Conservation (phyloP, 805 yeast species). For the Saturnispora silvae region DNA sequence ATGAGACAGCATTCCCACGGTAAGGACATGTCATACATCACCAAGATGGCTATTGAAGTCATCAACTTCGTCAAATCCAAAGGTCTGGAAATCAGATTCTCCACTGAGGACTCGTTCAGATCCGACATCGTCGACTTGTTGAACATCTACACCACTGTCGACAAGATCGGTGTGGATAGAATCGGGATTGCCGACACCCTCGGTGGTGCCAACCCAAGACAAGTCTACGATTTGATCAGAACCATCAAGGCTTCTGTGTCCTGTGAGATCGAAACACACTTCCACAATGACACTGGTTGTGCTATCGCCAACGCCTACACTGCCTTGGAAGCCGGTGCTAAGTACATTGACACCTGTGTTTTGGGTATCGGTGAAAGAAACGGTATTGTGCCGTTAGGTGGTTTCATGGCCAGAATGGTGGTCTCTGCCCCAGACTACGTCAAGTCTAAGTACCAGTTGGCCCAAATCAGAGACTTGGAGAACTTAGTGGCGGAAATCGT, state of each 20-base stretch:
- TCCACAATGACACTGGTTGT: constrained; percentile 56
- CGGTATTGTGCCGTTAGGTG: constrained; percentile 53
- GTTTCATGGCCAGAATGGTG: constrained; percentile 54
- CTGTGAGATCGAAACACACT: constrained; percentile 52
- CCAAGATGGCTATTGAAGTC: constrained; percentile 46
- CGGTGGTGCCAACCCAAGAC: constrained; percentile 56
- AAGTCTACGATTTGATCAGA: constrained; percentile 48
- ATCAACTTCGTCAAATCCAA: constrained; percentile 51
- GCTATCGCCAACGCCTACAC: constrained; percentile 55
- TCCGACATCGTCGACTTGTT: constrained; percentile 49
- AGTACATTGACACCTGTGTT: constrained; percentile 46
- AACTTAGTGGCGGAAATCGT: constrained; percentile 50
- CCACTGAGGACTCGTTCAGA: constrained; percentile 52
- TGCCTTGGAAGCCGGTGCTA: constrained; percentile 54
- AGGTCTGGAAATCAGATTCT: constrained; percentile 48
- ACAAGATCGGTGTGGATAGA: constrained; percentile 51
- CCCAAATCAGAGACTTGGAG: constrained; percentile 47
- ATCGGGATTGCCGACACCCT: constrained; percentile 57
- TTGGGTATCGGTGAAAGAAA: constrained; percentile 57
- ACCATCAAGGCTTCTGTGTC: constrained; percentile 46
- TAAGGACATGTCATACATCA: constrained; percentile 50
- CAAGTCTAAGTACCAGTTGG: constrained; percentile 44
- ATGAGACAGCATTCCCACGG: constrained; percentile 49
- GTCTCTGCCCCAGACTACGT: constrained; percentile 52
- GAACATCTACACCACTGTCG: constrained; percentile 50